Percentiles rank a stretch among this genome's conserved stretches.
Evolutionary conservation across 129 eudicot genomes (phyloP).

Genomic region (Tagetes patula): DNA sequence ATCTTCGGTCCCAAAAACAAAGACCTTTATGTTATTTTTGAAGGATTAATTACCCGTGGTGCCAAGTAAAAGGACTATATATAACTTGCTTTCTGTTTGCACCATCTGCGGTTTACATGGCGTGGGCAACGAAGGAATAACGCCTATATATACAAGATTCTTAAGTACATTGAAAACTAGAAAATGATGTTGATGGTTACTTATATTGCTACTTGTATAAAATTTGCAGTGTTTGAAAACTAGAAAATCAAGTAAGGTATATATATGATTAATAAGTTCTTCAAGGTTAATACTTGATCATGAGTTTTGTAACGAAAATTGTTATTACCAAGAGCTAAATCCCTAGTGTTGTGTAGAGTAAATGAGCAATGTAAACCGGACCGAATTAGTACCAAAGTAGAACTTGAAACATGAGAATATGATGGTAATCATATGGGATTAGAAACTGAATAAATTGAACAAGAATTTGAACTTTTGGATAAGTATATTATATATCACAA

Average conservation of each 20-base stretch:
- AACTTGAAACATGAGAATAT: no score
- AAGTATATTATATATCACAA: no score
- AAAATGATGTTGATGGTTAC: not conserved
- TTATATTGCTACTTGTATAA: not conserved
- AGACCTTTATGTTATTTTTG: conserved; percentile 72
- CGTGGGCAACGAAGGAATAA: conserved; percentile 8
- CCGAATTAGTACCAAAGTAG: no score
- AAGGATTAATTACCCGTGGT: conserved; percentile 76
- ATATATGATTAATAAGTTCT: not conserved
- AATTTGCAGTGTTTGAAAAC: not conserved
- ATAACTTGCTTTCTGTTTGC: no score
- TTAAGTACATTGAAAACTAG: not conserved
- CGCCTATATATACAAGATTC: not conserved
- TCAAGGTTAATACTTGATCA: not conserved
- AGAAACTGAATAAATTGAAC: no score
- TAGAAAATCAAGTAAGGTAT: not conserved
- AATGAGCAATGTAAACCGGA: no score
- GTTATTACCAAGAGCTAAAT: no score
- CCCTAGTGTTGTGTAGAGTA: no score
- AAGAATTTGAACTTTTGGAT: no score
- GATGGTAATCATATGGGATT: no score
- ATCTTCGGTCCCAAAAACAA: conserved; percentile 86
- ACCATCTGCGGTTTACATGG: not conserved
- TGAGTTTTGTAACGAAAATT: not conserved
- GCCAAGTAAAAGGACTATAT: conserved; percentile 38